These are phyloP conservation scores for Phaeotremella skinneri DNA, from an alignment of 768 basidiomycete species.

Conservation along the genomic window DNA sequence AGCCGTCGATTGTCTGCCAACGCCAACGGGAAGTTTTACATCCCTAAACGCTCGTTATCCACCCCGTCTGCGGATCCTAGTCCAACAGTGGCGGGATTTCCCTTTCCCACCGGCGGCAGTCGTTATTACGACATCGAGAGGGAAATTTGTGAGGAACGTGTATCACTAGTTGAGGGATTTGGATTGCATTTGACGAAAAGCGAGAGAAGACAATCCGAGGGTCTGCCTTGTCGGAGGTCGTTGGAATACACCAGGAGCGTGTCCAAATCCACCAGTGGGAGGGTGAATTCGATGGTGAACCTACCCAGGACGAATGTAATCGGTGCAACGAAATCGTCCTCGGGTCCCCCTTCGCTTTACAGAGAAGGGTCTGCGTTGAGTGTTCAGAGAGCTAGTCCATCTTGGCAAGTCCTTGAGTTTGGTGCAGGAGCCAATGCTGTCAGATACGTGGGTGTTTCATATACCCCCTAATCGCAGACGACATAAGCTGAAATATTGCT, in stretches of 20 bases:
- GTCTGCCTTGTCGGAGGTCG: slow-evolving; percentile 57
- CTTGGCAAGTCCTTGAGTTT: slow-evolving; percentile 34
- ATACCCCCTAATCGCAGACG: neutral
- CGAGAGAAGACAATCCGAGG: slow-evolving; percentile 35
- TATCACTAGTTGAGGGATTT: slow-evolving; percentile 64
- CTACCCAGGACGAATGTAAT: slow-evolving; percentile 11
- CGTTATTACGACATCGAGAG: slow-evolving; percentile 14
- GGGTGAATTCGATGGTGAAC: neutral
- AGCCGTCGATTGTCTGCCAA: slow-evolving; percentile 20
- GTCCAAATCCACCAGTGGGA: slow-evolving; percentile 22
- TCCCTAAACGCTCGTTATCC: slow-evolving; percentile 35
- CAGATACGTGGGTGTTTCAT: slow-evolving; percentile 28
- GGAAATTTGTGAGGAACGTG: slow-evolving; percentile 23
- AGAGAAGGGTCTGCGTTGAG: slow-evolving; percentile 10
- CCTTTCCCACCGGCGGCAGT: slow-evolving; percentile 9
- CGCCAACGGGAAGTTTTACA: slow-evolving; percentile 32
- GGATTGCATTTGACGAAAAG: slow-evolving; percentile 10
- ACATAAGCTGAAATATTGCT: neutral
- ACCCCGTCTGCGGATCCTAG: slow-evolving; percentile 20
- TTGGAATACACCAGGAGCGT: slow-evolving; percentile 80
- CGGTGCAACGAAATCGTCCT: slow-evolving; percentile 17
- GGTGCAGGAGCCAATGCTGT: slow-evolving; percentile 24
- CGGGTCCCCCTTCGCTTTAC: slow-evolving; percentile 12
- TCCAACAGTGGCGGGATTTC: slow-evolving; percentile 14
- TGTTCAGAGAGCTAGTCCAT: slow-evolving; percentile 7